phyloP scores from a whole-genome alignment of 306 rosid genomes.

The Glycine latifolia region DNA sequence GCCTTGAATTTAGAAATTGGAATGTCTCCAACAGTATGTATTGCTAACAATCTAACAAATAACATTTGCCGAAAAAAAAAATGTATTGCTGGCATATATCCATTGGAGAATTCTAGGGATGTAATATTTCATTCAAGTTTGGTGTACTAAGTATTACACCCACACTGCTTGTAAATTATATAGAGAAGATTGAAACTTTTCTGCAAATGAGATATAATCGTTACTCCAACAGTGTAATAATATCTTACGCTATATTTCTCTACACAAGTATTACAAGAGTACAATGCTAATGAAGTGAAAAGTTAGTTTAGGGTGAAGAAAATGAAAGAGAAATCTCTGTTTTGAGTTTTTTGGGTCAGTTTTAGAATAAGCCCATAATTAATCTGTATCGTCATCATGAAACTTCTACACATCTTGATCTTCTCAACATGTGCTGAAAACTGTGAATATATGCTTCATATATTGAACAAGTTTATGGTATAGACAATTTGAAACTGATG shows the following conservation, averaged over 20 bases:
- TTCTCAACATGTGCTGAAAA: conserved; percentile 9
- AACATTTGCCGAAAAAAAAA: too few relatives aligned
- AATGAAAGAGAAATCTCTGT: not conserved
- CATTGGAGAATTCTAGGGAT: not conserved
- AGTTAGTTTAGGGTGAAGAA: not conserved
- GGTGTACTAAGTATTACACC: conserved; percentile 18
- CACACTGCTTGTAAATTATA: not conserved
- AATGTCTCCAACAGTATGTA: too few relatives aligned
- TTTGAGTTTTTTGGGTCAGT: not conserved
- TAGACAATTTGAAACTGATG: not conserved
- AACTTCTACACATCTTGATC: conserved; percentile 7
- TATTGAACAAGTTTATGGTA: not conserved
- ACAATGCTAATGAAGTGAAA: not conserved
- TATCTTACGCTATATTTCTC: not conserved
- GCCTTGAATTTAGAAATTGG: too few relatives aligned
- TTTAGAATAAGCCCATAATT: not conserved
- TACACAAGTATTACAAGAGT: not conserved
- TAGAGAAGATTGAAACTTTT: not conserved
- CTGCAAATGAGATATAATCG: not conserved
- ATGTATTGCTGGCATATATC: too few relatives aligned
- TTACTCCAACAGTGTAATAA: not conserved
- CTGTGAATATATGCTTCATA: not conserved
- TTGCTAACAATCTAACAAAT: too few relatives aligned
- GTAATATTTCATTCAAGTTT: not conserved
- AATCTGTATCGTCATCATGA: not conserved